Evolutionary conservation across 306 rosid genomes (phyloP), one percentile per base, ranked within the genome.

Genomic region (Sicyos baderoa): DNA sequence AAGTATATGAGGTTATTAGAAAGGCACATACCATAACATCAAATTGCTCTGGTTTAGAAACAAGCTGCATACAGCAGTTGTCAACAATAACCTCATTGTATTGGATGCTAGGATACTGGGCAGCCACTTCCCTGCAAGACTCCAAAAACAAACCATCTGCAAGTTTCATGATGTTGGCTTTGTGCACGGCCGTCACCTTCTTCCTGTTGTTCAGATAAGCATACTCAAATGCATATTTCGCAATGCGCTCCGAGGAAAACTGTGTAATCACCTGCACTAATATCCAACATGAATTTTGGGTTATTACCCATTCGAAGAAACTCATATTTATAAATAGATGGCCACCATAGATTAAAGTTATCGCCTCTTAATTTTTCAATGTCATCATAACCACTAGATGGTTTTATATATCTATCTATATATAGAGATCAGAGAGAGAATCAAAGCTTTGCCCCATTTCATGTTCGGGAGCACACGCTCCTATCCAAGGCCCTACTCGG

Each of bases 81-180:
- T 92, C 97, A 42, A 92, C 96, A 40, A 85, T 85, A 68, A 85
- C 77, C 78, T 87, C 90, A 12, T 80, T 79, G 79, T 85, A 85
- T 77, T 78, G 80, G 79, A 88, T 85, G 50, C 84, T 21, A 9
- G 95, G 88, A 53, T 88, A 82, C 54, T 83, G 77, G 8, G 82
- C 74, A 2, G 90, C 95, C 56, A 81, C 82, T 85, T 89, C 95
- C 32, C 96, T 21, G 71, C 71, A 70, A 25, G 96, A 87, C 81
- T 89, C 95, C 80, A 92, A 72, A 76, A 92, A 92, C 72, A 92
- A 72, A 71, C 96, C 98, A 78, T 92, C 98, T 35, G 98, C 91
- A 48, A 87, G 90, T 72, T 92, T 89, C 96, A 89, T 92, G n/a
- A n/a, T 92, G 88, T 92, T 89, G 76, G 96, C 96, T 78, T 89